Evolutionary conservation across 2,329 filamentous ascomycete genomes (phyloP).

Genomic region (Claviceps paspali): DNA sequence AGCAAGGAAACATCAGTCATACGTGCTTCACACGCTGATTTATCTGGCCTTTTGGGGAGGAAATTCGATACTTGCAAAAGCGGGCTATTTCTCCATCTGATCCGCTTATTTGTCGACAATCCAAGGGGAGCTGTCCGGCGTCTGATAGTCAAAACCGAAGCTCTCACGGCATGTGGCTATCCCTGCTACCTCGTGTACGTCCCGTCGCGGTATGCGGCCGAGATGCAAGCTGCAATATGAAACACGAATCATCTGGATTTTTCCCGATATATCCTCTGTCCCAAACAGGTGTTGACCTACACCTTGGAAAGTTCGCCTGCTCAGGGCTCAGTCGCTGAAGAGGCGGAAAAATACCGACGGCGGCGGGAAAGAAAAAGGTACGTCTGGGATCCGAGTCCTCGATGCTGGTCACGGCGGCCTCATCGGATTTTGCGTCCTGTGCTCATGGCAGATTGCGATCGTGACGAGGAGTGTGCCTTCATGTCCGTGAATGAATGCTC

Average conservation of each 20-base stretch:
- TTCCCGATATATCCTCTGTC: too few relatives aligned
- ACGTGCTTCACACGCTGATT: neutral
- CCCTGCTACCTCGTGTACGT: slow-evolving; percentile 7
- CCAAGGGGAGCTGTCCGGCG: neutral
- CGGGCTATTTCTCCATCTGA: neutral
- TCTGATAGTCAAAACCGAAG: neutral
- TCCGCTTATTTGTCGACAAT: neutral
- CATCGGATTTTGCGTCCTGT: neutral
- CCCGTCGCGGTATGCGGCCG: slow-evolving; percentile 5
- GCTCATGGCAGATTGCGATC: neutral
- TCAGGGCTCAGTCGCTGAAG: neutral
- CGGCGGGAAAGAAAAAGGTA: too few relatives aligned
- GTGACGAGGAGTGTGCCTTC: neutral
- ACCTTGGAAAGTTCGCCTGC: neutral
- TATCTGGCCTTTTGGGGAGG: neutral
- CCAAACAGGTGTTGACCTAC: neutral
- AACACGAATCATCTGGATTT: neutral
- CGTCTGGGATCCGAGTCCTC: too few relatives aligned
- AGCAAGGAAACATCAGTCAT: neutral
- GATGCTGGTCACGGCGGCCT: too few relatives aligned
- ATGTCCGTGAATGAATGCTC: neutral
- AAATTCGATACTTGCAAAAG: too few relatives aligned
- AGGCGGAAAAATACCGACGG: too few relatives aligned
- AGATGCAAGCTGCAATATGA: slow-evolving; percentile 3
- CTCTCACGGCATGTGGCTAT: slow-evolving; percentile 1